These are phyloP conservation scores for Fibroporia radiculosa DNA, from an alignment of 768 basidiomycete species.

Conservation along the genomic window DNA sequence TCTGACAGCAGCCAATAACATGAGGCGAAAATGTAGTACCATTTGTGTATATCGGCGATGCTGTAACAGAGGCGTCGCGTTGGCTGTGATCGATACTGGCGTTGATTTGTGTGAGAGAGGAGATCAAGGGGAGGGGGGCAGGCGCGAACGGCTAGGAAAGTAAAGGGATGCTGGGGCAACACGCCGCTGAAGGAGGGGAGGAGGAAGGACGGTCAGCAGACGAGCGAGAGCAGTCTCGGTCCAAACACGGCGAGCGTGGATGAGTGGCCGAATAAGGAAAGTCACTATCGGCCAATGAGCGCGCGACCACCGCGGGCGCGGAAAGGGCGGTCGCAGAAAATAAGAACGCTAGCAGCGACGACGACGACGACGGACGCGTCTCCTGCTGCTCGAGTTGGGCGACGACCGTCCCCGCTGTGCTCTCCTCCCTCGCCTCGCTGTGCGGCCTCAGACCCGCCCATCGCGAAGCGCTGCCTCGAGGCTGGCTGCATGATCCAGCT, in stretches of 20 bases:
- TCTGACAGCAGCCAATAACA: background rate
- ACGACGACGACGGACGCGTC: background rate
- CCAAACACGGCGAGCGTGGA: background rate
- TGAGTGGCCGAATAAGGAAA: background rate
- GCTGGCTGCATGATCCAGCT: conserved; percentile 1
- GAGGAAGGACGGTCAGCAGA: conserved; percentile 3
- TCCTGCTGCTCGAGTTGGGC: too few species aligned
- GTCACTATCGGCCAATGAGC: conserved; percentile 2
- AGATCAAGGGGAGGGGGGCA: background rate
- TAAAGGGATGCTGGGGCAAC: conserved; percentile 15
- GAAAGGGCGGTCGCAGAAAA: too few species aligned
- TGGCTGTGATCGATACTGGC: background rate
- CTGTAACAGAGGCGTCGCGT: background rate
- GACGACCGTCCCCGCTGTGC: background rate
- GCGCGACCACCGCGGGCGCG: background rate
- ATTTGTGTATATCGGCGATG: background rate
- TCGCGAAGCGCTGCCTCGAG: conserved; percentile 1
- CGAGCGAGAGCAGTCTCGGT: background rate
- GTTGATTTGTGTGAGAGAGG: background rate
- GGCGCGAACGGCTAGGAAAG: conserved; percentile 16
- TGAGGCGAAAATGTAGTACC: background rate
- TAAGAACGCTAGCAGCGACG: too few species aligned
- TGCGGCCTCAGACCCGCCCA: background rate
- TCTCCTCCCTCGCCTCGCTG: background rate
- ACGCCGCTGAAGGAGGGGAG: conserved; percentile 11